A percentile compares a stretch with the other conserved stretches of the same genome.
These are phyloP conservation scores for Furcasterigmium furcatum DNA, from an alignment of 2,329 filamentous ascomycete species.

Conservation along the genomic window DNA sequence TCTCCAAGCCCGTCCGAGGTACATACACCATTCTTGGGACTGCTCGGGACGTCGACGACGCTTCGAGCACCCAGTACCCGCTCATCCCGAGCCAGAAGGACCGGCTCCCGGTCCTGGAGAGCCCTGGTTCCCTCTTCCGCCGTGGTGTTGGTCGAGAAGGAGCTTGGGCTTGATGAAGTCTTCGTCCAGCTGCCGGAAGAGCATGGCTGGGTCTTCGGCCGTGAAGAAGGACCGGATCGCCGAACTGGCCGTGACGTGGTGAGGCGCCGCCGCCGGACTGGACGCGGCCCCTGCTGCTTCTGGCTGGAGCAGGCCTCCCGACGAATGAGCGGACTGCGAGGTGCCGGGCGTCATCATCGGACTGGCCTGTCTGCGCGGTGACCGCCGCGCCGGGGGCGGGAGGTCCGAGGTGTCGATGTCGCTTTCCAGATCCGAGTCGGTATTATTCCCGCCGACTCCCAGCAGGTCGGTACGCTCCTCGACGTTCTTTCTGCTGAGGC, in stretches of 20 bases:
- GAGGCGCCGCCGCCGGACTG: slow-evolving; percentile 13
- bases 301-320: slow-evolving; percentile 18
- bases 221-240: slow-evolving; percentile 80
- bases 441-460: slow-evolving; percentile 38
- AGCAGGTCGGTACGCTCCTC: slow-evolving; percentile 56
- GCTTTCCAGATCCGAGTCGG: slow-evolving; percentile 58
- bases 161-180: slow-evolving; percentile 93
- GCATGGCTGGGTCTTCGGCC: slow-evolving; percentile 81
- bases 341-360: slow-evolving; percentile 24
- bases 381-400: slow-evolving; percentile 52
- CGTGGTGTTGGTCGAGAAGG: slow-evolving; percentile 67
- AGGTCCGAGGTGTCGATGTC: slow-evolving; percentile 67
- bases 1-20: too few relatives aligned
- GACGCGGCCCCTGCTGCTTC: slow-evolving; percentile 10
- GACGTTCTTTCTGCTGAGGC: slow-evolving; percentile 51
- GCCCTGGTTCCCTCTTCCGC: slow-evolving; percentile 5
- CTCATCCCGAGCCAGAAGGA: not conserved
- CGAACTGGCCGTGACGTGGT: slow-evolving; percentile 65
- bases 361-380: slow-evolving; percentile 33
- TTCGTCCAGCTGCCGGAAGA: slow-evolving; percentile 92
- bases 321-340: slow-evolving; percentile 6
- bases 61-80: not conserved
- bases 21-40: too few relatives aligned
- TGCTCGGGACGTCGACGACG: too few relatives aligned
- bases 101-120: slow-evolving; percentile 8